Evolutionary conservation across 768 basidiomycete species (phyloP), one percentile per base, ranked within the genome.

Genomic region (button mushroom (Agaricus bisporus)): DNA sequence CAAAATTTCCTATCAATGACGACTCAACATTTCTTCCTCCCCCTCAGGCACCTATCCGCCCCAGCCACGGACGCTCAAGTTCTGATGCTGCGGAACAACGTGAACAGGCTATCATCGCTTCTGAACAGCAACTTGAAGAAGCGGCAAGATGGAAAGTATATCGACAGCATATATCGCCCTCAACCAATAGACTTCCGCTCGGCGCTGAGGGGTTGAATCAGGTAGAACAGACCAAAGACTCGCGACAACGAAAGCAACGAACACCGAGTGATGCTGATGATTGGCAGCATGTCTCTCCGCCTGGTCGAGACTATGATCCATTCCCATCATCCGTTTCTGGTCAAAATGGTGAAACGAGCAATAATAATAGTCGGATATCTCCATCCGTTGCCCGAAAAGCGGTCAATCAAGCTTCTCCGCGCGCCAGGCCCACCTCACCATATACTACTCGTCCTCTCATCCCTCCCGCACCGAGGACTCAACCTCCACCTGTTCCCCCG

Each of bases 61-160:
- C 64, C 25, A 60, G 61, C 15, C 79, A 80, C 59, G 60, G 64
- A 42, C 73, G 76, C 55, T 69, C 77, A 12, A 74, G 73, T 25
- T 81, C 82, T 2, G 81, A 83, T 65, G 74, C 76, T 18, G 75
- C 70, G 35, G 68, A 68, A 37, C 78, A 83, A 41, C 70, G 77
- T 26, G 80, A 82, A 54, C 65, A 67, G 41, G 61, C 66, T 14
- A 60, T 73, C 42, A 74, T 68, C 52, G 60, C 66, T 20, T 61
- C 70, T n/a, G 77, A 81, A 58, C 67, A 66, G 49, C 64, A 66
- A 22, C 42, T 64, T 41, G 72, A 74, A 12, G 60, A 54, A 14
- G 53, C 39, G 15, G 22, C 47, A 15, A 65, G 49, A 28, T 58
- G 46, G 61, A 65, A 54, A 59, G 56, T 25, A 36, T 53, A 20